Evolutionary conservation across 129 eudicot species (phyloP).

Genomic region (Kitagawia praeruptora): DNA sequence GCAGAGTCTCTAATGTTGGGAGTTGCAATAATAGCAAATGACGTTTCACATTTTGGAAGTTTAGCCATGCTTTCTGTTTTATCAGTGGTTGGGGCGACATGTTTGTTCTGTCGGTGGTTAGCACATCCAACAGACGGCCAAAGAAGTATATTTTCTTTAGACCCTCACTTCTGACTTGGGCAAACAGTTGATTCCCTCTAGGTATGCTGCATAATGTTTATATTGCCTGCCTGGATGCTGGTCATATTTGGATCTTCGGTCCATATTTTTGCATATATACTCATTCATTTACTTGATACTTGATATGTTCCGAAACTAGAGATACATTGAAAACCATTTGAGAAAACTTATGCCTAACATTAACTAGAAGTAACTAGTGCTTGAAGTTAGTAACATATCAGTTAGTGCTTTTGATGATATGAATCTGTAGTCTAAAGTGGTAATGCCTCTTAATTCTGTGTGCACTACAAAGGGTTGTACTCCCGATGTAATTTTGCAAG

Average conservation of each 20-base stretch:
- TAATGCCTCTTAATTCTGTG: not conserved
- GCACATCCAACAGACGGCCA: constrained; percentile 71
- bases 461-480: not conserved
- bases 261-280: not conserved
- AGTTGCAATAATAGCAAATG: constrained; percentile 84
- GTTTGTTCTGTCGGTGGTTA: constrained; percentile 77
- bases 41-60: constrained; percentile 81
- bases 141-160: constrained; percentile 52
- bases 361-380: not conserved
- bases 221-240: not conserved
- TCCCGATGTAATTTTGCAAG: not conserved
- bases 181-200: constrained; percentile 10
- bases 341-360: not conserved
- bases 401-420: not conserved
- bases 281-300: not conserved
- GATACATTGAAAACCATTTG: not conserved
- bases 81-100: constrained; percentile 88
- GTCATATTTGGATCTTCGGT: not conserved
- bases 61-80: constrained; percentile 72
- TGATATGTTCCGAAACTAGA: not conserved
- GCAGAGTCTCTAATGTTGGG: constrained; percentile 88
- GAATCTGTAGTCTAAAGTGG: not conserved
- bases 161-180: constrained; percentile 21
- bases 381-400: not conserved
- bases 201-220: constrained; percentile 3